Conservation (phyloP, 2,329 filamentous ascomycete genomes). For the Trichoderma lentiforme region DNA sequence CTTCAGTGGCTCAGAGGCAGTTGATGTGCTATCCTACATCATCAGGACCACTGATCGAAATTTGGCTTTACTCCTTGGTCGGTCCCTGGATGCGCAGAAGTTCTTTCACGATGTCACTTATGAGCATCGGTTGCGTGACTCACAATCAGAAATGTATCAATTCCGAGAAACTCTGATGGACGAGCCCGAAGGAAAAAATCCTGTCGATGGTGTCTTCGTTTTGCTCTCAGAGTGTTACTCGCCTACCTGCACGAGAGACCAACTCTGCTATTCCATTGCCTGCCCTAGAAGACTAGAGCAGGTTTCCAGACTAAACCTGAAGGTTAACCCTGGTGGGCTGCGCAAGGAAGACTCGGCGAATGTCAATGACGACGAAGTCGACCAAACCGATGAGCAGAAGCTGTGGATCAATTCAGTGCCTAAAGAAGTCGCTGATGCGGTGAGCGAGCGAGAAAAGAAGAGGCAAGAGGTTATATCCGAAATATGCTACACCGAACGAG, state of each 20-base stretch:
- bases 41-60: constrained; percentile 97
- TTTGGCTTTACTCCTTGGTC: constrained; percentile 81
- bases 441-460: constrained; percentile 91
- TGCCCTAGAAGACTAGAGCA: constrained; percentile 92
- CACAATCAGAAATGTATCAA: constrained; percentile 92
- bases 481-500: constrained; percentile 96
- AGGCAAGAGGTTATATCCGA: constrained; percentile 97
- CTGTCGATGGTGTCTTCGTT: constrained; percentile 94
- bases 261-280: constrained; percentile 95
- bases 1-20: constrained; percentile 92
- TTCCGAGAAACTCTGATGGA: constrained; percentile 93
- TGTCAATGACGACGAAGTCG: constrained; percentile 72
- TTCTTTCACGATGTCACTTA: constrained; percentile 99
- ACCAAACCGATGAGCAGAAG: constrained; percentile 92
- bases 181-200: constrained; percentile 64
- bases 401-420: constrained; percentile 99
- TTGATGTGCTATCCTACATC: constrained; percentile 92
- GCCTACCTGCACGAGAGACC: constrained; percentile 91
- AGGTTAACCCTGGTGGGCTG: constrained; percentile 84
- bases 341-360: constrained; percentile 58
- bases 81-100: constrained; percentile 93
- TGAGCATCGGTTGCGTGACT: constrained; percentile 90
- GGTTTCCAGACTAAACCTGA: constrained; percentile 88
- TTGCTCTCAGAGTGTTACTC: constrained; percentile 96
- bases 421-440: constrained; percentile 87